Base-by-base conservation (phyloP, 1,284 basidiomycete species). In the Ganoderma meredithae region DNA sequence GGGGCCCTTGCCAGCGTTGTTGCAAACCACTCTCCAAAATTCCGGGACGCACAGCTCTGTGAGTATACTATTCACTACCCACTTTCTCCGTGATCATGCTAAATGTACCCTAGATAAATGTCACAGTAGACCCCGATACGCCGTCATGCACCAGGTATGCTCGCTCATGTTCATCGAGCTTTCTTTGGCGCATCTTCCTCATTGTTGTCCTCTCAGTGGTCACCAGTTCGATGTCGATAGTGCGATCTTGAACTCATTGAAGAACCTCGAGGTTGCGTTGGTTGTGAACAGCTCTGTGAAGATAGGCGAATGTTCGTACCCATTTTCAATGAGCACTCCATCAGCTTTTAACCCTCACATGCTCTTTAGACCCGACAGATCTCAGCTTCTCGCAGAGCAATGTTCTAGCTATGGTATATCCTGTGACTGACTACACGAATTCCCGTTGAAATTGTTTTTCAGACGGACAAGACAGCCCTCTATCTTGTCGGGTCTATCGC, bases 401-500 rank as follows among this genome's bases (percentile, higher is more conserved):
- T 58, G 89, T 94, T 13, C 84, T 88, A 10, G 88, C 87, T 0
- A 77, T 83, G 44, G 89, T 89, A 76, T 73, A 84, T 75, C 22
- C 44, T 22, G 44, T 22, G n/a, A 12, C 44, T 12, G 10, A 8
- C 31, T 4, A 19, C 6, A n/a, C 36, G 17, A 36, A 56, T 17
- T 33, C 53, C 1, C 53, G 8, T 33, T 36, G 4, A 31, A 15
- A n/a, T 19, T 13, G 3, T 36, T 56, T 13, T 39, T 40, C 72
- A 90, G 84, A 90, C 88, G 5, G 92, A 94, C 73, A 74, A 83
- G 66, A 88, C 89, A 0, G 86, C 85, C 0, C 79, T 94, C 36
- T 92, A 87, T 79, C 82, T 93, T 59, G 89, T 93, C 58, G 90
- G 91, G 44, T 90, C 88, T 3, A 85, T 91, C 41, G 88, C 88